phyloP scores from a whole-genome alignment of 2,329 filamentous ascomycete genomes.

The Colletotrichum sp. region DNA sequence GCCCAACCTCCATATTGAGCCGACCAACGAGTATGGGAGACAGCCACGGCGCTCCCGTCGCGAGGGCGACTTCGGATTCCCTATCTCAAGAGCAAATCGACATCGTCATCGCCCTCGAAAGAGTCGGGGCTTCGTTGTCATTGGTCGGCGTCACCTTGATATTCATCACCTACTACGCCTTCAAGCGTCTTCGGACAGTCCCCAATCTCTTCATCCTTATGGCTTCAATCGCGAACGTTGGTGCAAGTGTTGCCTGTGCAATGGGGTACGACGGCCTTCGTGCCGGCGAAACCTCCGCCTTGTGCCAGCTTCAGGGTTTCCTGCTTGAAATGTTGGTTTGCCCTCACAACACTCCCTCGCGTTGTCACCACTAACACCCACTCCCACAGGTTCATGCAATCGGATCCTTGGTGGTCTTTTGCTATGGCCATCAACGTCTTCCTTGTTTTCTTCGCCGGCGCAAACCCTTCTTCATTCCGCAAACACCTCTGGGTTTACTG shows the following conservation, averaged over 20 bases:
- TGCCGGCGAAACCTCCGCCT: slow-evolving; percentile 53
- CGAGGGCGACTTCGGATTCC: not conserved
- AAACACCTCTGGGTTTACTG: slow-evolving; percentile 76
- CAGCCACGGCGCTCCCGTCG: not conserved
- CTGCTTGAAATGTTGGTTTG: slow-evolving; percentile 70
- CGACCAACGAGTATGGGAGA: not conserved
- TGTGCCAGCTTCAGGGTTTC: slow-evolving; percentile 69
- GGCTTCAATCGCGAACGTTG: slow-evolving; percentile 64
- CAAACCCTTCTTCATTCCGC: slow-evolving; percentile 70
- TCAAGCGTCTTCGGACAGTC: slow-evolving; percentile 59
- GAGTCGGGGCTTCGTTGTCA: slow-evolving; percentile 56
- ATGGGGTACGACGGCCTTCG: slow-evolving; percentile 71
- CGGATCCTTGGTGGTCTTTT: slow-evolving; percentile 78
- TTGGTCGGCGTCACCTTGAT: slow-evolving; percentile 56
- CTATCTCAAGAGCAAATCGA: slow-evolving; percentile 31
- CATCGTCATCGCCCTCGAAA: slow-evolving; percentile 16
- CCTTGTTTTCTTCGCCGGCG: slow-evolving; percentile 68
- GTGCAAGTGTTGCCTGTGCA: slow-evolving; percentile 68
- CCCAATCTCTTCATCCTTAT: slow-evolving; percentile 68
- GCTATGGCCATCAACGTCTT: slow-evolving; percentile 86
- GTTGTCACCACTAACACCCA: not conserved
- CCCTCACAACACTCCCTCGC: not conserved
- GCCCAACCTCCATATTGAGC: not conserved
- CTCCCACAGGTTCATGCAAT: slow-evolving; percentile 73
- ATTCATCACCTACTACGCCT: slow-evolving; percentile 55